Percentiles rank a stretch among this genome's conserved stretches.
These are phyloP conservation scores for Curvularia hawaiiensis DNA, from an alignment of 2,329 filamentous ascomycete genomes.

Conservation along the genomic window DNA sequence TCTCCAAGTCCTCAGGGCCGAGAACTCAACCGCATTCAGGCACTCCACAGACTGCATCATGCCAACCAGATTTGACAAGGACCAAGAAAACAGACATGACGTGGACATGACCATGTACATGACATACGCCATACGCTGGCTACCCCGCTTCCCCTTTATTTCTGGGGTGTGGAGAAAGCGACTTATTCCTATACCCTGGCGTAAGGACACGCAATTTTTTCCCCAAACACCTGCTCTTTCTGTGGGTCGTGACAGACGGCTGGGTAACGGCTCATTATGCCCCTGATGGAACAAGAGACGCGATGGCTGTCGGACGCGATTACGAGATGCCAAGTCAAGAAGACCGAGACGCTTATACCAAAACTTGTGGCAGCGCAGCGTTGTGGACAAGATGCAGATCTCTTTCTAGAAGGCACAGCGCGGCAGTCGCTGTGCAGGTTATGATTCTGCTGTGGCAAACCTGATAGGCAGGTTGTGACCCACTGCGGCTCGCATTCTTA, in stretches of 20 bases:
- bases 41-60: slow-evolving; percentile 25
- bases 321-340: slow-evolving; percentile 30
- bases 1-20: slow-evolving; percentile 24
- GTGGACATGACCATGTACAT: slow-evolving; percentile 49
- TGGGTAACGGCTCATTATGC: slow-evolving; percentile 33
- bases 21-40: slow-evolving; percentile 29
- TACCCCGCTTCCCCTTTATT: slow-evolving; percentile 35
- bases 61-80: slow-evolving; percentile 27
- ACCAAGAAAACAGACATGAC: slow-evolving; percentile 29
- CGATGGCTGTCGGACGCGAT: slow-evolving; percentile 31
- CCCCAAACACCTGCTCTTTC: slow-evolving; percentile 52
- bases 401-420: slow-evolving; percentile 31
- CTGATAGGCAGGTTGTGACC: slow-evolving; percentile 29
- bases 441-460: slow-evolving; percentile 31
- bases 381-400: slow-evolving; percentile 31
- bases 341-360: slow-evolving; percentile 25
- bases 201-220: slow-evolving; percentile 50
- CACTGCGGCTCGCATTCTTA: slow-evolving; percentile 30
- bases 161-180: slow-evolving; percentile 45
- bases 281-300: slow-evolving; percentile 33
- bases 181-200: slow-evolving; percentile 49
- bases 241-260: slow-evolving; percentile 42
- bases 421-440: slow-evolving; percentile 31
- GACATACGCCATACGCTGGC: slow-evolving; percentile 49
- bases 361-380: slow-evolving; percentile 4